Conservation (phyloP, 2,329 filamentous ascomycete species). For the Pseudogymnoascus sp. region DNA sequence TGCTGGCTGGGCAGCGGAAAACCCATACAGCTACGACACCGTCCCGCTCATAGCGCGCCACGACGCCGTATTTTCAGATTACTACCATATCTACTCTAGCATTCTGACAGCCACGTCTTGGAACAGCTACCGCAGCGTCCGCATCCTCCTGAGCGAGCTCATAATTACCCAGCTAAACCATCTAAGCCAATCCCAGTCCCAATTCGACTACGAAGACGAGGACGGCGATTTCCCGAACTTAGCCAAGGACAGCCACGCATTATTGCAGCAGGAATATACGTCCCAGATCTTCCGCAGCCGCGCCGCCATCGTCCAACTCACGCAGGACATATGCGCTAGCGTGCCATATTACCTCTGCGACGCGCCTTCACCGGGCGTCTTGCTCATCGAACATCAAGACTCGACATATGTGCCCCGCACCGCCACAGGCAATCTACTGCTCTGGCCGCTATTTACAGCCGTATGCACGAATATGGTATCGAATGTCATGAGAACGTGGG, state of each 20-base stretch:
- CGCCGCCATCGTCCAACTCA: conserved; percentile 11
- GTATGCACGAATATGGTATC: conserved; percentile 17
- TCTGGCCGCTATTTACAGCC: conserved; percentile 23
- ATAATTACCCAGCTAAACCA: conserved; percentile 19
- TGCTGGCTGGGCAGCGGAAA: background rate
- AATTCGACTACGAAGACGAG: background rate
- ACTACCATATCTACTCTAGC: background rate
- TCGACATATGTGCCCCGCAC: conserved; percentile 12
- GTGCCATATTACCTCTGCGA: conserved; percentile 20
- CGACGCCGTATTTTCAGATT: conserved; percentile 16
- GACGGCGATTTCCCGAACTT: background rate
- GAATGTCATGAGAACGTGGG: conserved; percentile 20
- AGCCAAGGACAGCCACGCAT: background rate
- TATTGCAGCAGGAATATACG: background rate
- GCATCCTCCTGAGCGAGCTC: background rate
- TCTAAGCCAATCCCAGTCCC: conserved; percentile 10
- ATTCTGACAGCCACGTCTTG: background rate
- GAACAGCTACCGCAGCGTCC: background rate
- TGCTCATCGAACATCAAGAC: background rate
- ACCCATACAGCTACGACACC: background rate
- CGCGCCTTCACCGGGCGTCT: background rate
- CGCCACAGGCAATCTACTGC: conserved; percentile 18
- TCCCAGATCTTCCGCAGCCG: background rate
- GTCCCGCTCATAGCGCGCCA: background rate
- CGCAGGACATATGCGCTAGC: conserved; percentile 22